A percentile compares a stretch with the other conserved stretches of the same genome.
Evolutionary conservation across 2,329 filamentous ascomycete genomes (phyloP).

Genomic region (Penicillium polonicum): DNA sequence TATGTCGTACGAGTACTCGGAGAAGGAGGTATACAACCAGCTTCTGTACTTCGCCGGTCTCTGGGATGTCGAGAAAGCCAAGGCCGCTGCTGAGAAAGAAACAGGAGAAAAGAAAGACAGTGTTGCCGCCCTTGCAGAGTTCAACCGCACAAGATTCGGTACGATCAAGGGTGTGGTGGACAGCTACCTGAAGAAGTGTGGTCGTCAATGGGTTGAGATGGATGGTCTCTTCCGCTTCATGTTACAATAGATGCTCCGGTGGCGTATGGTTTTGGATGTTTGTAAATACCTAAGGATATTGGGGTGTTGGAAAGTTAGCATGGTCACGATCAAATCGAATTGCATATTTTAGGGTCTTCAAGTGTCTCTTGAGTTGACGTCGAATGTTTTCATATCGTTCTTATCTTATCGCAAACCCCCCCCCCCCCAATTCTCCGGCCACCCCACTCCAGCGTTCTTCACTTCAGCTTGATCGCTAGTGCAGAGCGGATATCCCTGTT

Average conservation of each 20-base stretch:
- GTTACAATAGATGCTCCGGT: constrained; percentile 46
- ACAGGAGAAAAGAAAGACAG: constrained; percentile 60
- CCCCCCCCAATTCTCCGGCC: not conserved
- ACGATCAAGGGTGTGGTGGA: constrained; percentile 77
- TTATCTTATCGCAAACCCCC: constrained; percentile 1
- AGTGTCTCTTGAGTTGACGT: not conserved
- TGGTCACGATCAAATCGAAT: constrained; percentile 9
- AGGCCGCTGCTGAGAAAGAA: constrained; percentile 52
- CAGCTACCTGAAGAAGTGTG: constrained; percentile 83
- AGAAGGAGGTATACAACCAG: constrained; percentile 94
- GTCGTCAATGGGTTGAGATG: constrained; percentile 91
- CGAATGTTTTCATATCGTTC: not conserved
- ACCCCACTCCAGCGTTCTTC: constrained; percentile 17
- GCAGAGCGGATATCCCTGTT: not conserved
- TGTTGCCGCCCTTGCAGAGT: constrained; percentile 70
- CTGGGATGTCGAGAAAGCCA: constrained; percentile 86
- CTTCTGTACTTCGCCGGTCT: constrained; percentile 80
- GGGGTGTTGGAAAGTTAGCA: constrained; percentile 3
- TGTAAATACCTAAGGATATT: constrained; percentile 28
- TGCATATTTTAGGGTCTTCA: constrained; percentile 7
- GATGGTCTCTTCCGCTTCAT: constrained; percentile 71
- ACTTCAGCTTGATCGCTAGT: not conserved
- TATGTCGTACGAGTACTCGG: constrained; percentile 84
- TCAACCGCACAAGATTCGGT: constrained; percentile 76
- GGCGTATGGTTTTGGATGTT: constrained; percentile 19